These are phyloP conservation scores for Phialemonium atrogriseum DNA, from an alignment of 2,329 filamentous ascomycete species.

Conservation along the genomic window DNA sequence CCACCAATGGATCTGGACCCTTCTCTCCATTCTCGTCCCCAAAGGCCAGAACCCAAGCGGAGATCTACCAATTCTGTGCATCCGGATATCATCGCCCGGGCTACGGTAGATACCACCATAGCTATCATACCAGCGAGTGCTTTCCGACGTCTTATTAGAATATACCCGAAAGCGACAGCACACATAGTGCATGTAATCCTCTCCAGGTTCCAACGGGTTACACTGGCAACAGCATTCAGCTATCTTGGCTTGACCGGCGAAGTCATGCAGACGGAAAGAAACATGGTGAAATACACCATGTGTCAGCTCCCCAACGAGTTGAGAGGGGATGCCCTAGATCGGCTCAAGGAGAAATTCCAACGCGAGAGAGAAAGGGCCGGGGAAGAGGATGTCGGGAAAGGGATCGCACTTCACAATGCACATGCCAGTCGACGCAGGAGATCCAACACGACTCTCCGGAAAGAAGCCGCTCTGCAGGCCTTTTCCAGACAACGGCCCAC, in stretches of 20 bases:
- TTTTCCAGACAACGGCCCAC: constrained; percentile 39
- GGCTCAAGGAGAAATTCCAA: constrained; percentile 88
- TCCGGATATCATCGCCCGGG: constrained; percentile 93
- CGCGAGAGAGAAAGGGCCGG: constrained; percentile 76
- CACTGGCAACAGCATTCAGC: constrained; percentile 85
- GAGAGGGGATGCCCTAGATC: constrained; percentile 70
- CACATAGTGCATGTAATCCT: constrained; percentile 98
- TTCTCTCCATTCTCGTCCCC: constrained; percentile 13
- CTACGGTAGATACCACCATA: constrained; percentile 93
- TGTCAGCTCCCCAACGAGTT: constrained; percentile 89
- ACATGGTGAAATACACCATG: constrained; percentile 87
- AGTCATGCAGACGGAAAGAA: constrained; percentile 83
- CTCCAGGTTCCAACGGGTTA: constrained; percentile 88
- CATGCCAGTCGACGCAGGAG: constrained; percentile 55
- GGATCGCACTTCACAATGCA: constrained; percentile 89
- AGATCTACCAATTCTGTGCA: constrained; percentile 68
- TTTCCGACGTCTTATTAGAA: constrained; percentile 81
- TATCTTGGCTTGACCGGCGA: constrained; percentile 90
- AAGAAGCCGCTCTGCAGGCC: constrained; percentile 70
- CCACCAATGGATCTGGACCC: constrained; percentile 67
- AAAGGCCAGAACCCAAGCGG: constrained; percentile 35
- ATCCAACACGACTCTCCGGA: constrained; percentile 67
- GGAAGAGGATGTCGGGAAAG: constrained; percentile 76
- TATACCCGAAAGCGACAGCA: constrained; percentile 92
- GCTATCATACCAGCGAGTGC: constrained; percentile 96